Base-by-base conservation (phyloP, 306 rosid species). In the Albizia julibrissin region DNA sequence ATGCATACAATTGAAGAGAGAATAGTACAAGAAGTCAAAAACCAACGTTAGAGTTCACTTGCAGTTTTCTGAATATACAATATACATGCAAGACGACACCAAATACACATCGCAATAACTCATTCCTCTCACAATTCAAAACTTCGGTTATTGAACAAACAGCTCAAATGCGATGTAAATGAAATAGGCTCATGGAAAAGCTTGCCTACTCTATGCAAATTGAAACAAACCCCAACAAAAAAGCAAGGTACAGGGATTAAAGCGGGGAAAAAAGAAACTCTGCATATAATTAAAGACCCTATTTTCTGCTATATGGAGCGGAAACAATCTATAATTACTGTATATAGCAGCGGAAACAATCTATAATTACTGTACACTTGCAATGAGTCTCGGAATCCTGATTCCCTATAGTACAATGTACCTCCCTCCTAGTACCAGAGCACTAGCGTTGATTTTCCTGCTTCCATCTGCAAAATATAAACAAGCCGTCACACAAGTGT, bases 301-400 rank as follows among this genome's bases (percentile, higher is more conserved):
- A 76, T 62, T 29, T 78, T 79, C 56, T 69, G 62, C 40, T 46
- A 18, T 26, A 77, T 58, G 16, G 79, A 56, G 37, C 61, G 71
- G 62, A 76, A 84, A 70, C 86, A 83, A 85, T 56, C 72, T 81
- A 49, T 71, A 74, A 76, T 76, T 77, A 77, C 95, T 89, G 88
- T 91, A 86, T n/a, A n/a, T n/a, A n/a, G n/a, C n/a, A 56, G 37
- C 61, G 71, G 62, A 76, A 84, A 70, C 86, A 83, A 85, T 56
- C 72, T 81, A 49, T 71, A 74, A 76, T 76, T 77, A 77, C 95
- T 89, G 88, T 91, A 86, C 91, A 89, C 78, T 69, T 81, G 81
- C 70, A 76, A 80, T 77, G 84, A 82, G 58, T 78, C 61, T 26
- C 40, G 54, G 54, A 39, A 49, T 81, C 65, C 81, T 43, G 81